Evolutionary conservation across 164 flowering plant genomes (phyloP), one percentile per base, ranked within the genome.

Genomic region (Malania oleifera): DNA sequence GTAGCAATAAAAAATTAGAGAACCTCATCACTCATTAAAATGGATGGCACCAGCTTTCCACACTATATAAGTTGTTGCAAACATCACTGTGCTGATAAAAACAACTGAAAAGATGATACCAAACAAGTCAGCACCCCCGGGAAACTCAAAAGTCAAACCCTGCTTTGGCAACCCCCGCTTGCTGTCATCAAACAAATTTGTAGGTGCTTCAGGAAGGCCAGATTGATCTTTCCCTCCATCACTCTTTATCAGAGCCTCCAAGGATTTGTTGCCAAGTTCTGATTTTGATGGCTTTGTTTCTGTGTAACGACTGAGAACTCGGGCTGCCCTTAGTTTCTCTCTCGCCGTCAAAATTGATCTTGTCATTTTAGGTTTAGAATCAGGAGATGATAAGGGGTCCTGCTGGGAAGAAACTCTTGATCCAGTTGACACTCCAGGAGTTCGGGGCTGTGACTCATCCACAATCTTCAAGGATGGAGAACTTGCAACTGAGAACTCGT

Each of bases 41-140:
- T 92, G 98, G 61, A 92, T 92, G 29, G 96, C 98, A 54, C 98
- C 98, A 40, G 70, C 77, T 77, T 92, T 92, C 98, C 98, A 92
- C 23, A 92, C 96, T 27, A 89, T 0, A 62, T 67, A 92, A 28
- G 96, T 87, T 0, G 96, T 92, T 1, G 78, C 82, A 73, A 89
- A 87, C 98, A 89, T 92, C 22, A 82, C 62, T 1, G 98, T 69
- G 77, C 89, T 83, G 69, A 92, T 89, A 39, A 83, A 66, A 38
- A 82, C 85, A 65, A 82, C 72, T 4, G 97, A 92, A 58, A 83
- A 61, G 7, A 62, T 60, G 34, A 92, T 83, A 58, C 86, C 0
- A 31, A 86, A 76, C 49, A 87, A 80, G 70, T 89, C 98, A 14
- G 26, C 0, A 38, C 95, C 96, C 10, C 91, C 96, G 12, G 98